Conservation (phyloP, 345 rosid species). For the Rubroshorea leprosula region DNA sequence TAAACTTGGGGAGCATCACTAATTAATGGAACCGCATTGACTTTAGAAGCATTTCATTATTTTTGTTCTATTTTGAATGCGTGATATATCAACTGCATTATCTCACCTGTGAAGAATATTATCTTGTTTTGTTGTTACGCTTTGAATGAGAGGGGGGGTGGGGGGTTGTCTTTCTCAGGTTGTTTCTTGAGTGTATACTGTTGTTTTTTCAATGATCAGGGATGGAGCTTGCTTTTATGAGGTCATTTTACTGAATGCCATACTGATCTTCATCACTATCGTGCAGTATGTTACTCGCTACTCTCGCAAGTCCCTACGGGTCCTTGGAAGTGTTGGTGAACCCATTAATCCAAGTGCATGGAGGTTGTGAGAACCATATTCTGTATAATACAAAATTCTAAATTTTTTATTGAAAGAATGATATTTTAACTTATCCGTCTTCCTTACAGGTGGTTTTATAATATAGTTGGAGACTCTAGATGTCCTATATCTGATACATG, state of each 20-base stretch:
- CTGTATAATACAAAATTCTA: slow-evolving; percentile 10
- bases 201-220: neutral
- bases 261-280: slow-evolving; percentile 22
- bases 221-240: neutral
- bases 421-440: slow-evolving; percentile 10
- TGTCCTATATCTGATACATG: slow-evolving; percentile 98
- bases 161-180: neutral
- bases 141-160: too few species aligned
- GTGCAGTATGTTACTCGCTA: slow-evolving; percentile 71
- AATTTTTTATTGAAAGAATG: neutral
- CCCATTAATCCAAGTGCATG: slow-evolving; percentile 99
- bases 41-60: slow-evolving; percentile 2
- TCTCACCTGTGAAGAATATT: neutral
- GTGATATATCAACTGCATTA: neutral
- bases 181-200: too few species aligned
- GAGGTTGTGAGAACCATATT: slow-evolving; percentile 53
- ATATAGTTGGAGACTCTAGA: slow-evolving; percentile 79
- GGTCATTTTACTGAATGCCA: neutral
- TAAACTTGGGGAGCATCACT: neutral
- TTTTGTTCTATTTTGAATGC: neutral
- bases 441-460: slow-evolving; percentile 79
- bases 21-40: slow-evolving; percentile 11
- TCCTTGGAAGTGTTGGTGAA: slow-evolving; percentile 99
- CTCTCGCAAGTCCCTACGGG: slow-evolving; percentile 88
- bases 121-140: neutral